A percentile compares a stretch with the other conserved stretches of the same genome.
phyloP scores from a whole-genome alignment of 768 basidiomycete genomes.

The Mycena metata region DNA sequence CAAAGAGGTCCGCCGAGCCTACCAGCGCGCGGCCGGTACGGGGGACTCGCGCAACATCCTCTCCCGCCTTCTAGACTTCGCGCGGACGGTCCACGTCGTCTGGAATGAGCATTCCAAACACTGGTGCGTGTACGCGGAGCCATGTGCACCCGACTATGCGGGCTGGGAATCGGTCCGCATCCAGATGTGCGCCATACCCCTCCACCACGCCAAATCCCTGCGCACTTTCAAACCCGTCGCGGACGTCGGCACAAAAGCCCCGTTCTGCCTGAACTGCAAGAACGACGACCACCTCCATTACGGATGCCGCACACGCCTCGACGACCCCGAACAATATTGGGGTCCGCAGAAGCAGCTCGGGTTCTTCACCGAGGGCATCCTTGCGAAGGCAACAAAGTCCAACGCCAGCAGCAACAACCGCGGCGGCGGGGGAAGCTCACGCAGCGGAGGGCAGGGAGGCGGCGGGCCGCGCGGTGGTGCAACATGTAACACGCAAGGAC shows the following conservation, averaged over 20 bases:
- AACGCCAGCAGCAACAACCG: too few relatives aligned
- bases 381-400: too few relatives aligned
- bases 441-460: too few relatives aligned
- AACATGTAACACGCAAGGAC: too few relatives aligned
- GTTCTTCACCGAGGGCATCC: too few relatives aligned
- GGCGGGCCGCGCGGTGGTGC: too few relatives aligned
- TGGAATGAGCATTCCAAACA: conserved; percentile 10
- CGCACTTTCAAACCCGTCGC: too few relatives aligned
- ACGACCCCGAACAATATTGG: not conserved
- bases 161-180: conserved; percentile 7
- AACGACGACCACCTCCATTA: conserved; percentile 21
- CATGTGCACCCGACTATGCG: not conserved
- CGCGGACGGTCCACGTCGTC: not conserved
- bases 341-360: not conserved
- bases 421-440: too few relatives aligned
- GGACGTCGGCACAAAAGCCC: not conserved
- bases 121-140: not conserved
- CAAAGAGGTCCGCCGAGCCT: not conserved
- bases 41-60: not conserved
- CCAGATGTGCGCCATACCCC: not conserved
- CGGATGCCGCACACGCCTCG: not conserved
- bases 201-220: not conserved
- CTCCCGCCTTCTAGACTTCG: conserved; percentile 6
- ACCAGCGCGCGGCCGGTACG: not conserved
- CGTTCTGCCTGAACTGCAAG: conserved; percentile 9